phyloP scores from a whole-genome alignment of 2,329 filamentous ascomycete genomes.

The Zasmidium angulare region DNA sequence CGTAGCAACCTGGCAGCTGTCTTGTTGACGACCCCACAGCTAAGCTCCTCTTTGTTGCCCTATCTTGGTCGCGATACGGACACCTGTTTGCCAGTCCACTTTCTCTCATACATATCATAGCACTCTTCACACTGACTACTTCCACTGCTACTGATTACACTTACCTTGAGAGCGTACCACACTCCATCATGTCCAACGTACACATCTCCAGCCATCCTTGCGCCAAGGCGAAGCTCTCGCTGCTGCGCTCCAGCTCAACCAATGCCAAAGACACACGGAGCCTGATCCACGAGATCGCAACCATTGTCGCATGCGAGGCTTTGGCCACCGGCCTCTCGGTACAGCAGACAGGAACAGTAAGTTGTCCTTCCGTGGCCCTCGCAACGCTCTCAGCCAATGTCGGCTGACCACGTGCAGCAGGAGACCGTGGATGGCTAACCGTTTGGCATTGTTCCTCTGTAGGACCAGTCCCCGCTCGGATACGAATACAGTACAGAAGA shows the following conservation, averaged over 20 bases:
- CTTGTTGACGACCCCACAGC: not conserved
- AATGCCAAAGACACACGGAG: slow-evolving; percentile 73
- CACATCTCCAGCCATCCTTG: slow-evolving; percentile 86
- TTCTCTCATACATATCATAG: not conserved
- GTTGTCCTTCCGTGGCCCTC: slow-evolving; percentile 29
- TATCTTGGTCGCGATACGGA: not conserved
- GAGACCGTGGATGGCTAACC: slow-evolving; percentile 7
- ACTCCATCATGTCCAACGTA: slow-evolving; percentile 45
- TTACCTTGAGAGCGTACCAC: not conserved
- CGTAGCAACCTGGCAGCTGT: not conserved
- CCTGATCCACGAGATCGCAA: slow-evolving; percentile 81
- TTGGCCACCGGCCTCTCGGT: slow-evolving; percentile 63
- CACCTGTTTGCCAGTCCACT: not conserved
- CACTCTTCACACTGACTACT: not conserved
- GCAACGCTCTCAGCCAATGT: slow-evolving; percentile 21
- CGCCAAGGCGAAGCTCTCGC: slow-evolving; percentile 82
- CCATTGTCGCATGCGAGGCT: slow-evolving; percentile 81
- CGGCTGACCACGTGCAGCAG: slow-evolving; percentile 24
- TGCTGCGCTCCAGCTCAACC: slow-evolving; percentile 73
- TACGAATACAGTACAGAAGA: slow-evolving; percentile 69
- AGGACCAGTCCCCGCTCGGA: slow-evolving; percentile 78
- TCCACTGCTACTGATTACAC: not conserved
- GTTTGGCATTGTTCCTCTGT: slow-evolving; percentile 4
- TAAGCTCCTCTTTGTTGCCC: not conserved
- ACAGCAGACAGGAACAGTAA: slow-evolving; percentile 63